A percentile compares a stretch with the other conserved stretches of the same genome.
phyloP scores from a whole-genome alignment of 2,329 filamentous ascomycete genomes.

The Acrodontium crateriforme region DNA sequence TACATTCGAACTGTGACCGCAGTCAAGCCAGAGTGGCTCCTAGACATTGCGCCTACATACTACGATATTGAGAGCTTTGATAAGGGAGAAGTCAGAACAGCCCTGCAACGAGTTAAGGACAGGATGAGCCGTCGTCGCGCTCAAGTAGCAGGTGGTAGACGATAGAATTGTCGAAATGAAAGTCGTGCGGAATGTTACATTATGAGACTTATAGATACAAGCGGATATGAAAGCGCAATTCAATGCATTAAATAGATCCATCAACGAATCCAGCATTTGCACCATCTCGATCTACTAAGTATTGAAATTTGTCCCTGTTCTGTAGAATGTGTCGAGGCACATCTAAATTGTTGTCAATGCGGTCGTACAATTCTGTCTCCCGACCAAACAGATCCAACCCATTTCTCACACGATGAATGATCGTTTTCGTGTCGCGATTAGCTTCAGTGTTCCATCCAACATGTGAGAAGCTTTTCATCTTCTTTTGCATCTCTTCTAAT shows the following conservation, averaged over 20 bases:
- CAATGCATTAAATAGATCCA: too few species aligned
- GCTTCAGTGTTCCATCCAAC: constrained; percentile 36
- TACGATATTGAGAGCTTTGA: constrained; percentile 82
- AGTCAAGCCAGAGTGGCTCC: constrained; percentile 83
- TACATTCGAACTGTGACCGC: constrained; percentile 91
- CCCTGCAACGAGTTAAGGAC: constrained; percentile 40
- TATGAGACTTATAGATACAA: too few species aligned
- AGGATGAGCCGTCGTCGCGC: constrained; percentile 28
- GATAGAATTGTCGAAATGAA: too few species aligned
- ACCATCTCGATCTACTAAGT: constrained; percentile 28
- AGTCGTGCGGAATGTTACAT: too few species aligned
- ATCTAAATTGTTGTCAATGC: constrained; percentile 38
- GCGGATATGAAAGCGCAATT: too few species aligned
- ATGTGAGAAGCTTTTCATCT: constrained; percentile 45
- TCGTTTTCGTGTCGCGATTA: constrained; percentile 35
- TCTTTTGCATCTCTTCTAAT: constrained; percentile 40
- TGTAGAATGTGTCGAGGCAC: constrained; percentile 35
- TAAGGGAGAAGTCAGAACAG: constrained; percentile 46
- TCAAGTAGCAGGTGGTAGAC: too few species aligned
- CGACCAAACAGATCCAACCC: constrained; percentile 45
- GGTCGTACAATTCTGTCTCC: constrained; percentile 32
- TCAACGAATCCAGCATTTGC: constrained; percentile 27
- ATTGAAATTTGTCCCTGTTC: constrained; percentile 23
- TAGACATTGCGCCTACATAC: constrained; percentile 88
- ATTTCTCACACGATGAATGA: constrained; percentile 37